Evolutionary conservation across 2,329 filamentous ascomycete genomes (phyloP).

Genomic region (Fusarium torulosum): DNA sequence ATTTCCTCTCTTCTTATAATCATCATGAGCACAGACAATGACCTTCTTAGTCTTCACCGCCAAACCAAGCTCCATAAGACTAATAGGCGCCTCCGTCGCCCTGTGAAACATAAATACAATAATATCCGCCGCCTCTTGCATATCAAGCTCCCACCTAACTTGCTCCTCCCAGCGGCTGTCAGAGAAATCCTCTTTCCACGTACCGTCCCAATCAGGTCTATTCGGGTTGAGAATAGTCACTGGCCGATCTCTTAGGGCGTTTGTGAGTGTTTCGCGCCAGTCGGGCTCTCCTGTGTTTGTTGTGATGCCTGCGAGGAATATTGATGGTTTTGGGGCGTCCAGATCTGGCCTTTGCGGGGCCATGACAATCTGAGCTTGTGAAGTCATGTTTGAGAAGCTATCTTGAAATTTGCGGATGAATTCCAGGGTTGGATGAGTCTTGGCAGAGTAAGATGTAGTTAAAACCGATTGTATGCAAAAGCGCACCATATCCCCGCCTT

Average conservation of each 20-base stretch:
- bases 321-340: conserved; percentile 32
- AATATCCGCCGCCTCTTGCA: conserved; percentile 64
- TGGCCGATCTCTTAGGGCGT: conserved; percentile 57
- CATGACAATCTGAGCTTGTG: conserved; percentile 6
- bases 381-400: background rate
- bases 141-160: conserved; percentile 71
- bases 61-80: conserved; percentile 71
- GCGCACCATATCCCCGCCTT: too few species aligned
- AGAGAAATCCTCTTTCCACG: conserved; percentile 63
- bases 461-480: too few species aligned
- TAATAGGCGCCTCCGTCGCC: conserved; percentile 66
- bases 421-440: too few species aligned
- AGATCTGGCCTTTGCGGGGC: conserved; percentile 9
- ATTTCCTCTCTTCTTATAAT: conserved; percentile 71
- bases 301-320: conserved; percentile 73
- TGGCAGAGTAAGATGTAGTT: too few species aligned
- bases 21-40: conserved; percentile 65
- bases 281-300: conserved; percentile 56
- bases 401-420: too few species aligned
- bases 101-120: conserved; percentile 69
- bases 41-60: conserved; percentile 61
- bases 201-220: conserved; percentile 67
- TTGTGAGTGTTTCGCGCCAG: conserved; percentile 64
- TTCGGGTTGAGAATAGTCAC: conserved; percentile 70
- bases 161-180: conserved; percentile 65